Evolutionary conservation across 2,329 filamentous ascomycete species (phyloP), one percentile per base, ranked within the genome.

Genomic region (Furcasterigmium sp.): DNA sequence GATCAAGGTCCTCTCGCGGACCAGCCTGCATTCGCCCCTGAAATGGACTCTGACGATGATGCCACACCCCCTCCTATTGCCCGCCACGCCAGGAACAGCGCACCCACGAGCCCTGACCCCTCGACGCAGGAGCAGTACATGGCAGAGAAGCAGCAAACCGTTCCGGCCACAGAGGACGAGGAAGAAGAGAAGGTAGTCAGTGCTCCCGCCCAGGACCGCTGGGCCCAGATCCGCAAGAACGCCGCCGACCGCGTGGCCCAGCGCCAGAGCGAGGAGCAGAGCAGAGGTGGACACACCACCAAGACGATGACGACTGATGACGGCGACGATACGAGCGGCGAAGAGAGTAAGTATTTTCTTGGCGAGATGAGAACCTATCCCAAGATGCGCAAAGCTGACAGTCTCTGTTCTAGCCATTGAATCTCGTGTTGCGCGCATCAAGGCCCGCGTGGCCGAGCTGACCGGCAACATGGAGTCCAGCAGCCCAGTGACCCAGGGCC

Each of bases 141-240:
- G 23, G 50, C 61, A 58, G 48, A 63, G 49, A 46, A 59, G 54
- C 41, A 62, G 48, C 59, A 61, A 17, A 57, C 63, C 44, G 46
- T 21, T 37, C 46, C 18, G n/a, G 17, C 15, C n/a, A 5, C 36
- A 14, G 36, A 23, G 15, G 10, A 38, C 14, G 11, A 13, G 21
- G 20, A 39, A 36, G 17, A 32, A 8, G 42, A 54, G 21, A 57
- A 62, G 20, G 55, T 59, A 3, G 56, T 59, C 18, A 42, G 52
- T 1, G 50, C 61, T 8, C 69, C 72, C 4, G 67, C 69, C 25
- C 75, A 85, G 51, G 91, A 96, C 59, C 83, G 91, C 43, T 98
- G 93, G 93, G 91, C 91, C 1, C 89, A 95, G 64, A 96, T 97
- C 53, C 82, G 91, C 52, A 91, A 91, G 73, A 96, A 96, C 56